Evolutionary conservation across 768 basidiomycete species (phyloP), one percentile per base, ranked within the genome.

Genomic region (Lentinula sp.): DNA sequence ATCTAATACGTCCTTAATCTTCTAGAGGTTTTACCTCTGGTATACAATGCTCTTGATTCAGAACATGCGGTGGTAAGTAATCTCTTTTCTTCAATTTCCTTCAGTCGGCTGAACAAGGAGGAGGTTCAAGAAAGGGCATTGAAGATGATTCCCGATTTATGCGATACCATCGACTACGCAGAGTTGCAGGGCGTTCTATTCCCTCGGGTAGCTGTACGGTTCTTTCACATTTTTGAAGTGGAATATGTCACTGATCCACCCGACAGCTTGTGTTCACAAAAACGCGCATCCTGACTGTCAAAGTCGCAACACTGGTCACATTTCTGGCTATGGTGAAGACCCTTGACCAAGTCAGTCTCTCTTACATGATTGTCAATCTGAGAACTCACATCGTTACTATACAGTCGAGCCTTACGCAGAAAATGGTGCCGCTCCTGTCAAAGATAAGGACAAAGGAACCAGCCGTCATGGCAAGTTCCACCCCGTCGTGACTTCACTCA

Each of bases 381-480:
- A 18, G 13, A 55, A 28, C 42, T 57, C 3, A 43, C 21, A 43
- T 40, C 4, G 8, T 31, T 18, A 43, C 21, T 32, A 10, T 10
- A 48, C 60, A 93, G 89, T 76, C 84, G 45, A 95, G 89, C 67
- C 70, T 99, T 56, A 98, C 97, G 0, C 94, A 96, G 68, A 98
- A 97, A 71, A 80, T 99, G 18, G 96, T 98, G 3, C 97, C 97
- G 1, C 74, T 98, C 15, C 79, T 99, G 28, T 89, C 95, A 0
- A 97, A 93, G 71, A 97, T 98, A 64, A 86, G 95, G 40, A 98
- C 96, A 4, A 96, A 94, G 70, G 95, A 98, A 70, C 96, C 96
- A 9, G 86, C 89, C 53, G 96, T 98, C 4, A 97, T 94, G 84
- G 92, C 93, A 66, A 61, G 76, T 67, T 10, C 3, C 45, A 13